Evolutionary conservation across 352 stramenopile genomes (phyloP).

Genomic region (Globisporangium viniferum): DNA sequence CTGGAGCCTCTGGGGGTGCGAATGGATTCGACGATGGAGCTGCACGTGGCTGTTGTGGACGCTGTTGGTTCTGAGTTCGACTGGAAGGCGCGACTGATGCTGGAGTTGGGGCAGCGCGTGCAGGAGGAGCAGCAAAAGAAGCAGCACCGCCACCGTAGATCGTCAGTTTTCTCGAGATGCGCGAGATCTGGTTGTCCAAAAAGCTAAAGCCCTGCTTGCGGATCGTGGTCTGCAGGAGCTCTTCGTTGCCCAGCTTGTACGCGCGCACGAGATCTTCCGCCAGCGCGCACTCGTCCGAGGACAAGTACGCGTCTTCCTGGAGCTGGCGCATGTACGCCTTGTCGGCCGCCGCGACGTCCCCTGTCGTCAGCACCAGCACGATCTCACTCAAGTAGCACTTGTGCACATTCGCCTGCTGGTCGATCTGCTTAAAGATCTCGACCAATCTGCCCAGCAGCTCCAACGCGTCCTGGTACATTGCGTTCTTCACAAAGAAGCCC

Average conservation of each 20-base stretch:
- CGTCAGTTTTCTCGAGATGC: conserved; percentile 63
- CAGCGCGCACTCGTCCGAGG: conserved; percentile 71
- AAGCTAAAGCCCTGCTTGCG: conserved; percentile 75
- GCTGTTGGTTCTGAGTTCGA: conserved; percentile 1
- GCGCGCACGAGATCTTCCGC: conserved; percentile 73
- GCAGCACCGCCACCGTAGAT: conserved; percentile 36
- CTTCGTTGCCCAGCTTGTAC: conserved; percentile 78
- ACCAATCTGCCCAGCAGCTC: conserved; percentile 52
- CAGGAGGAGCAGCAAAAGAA: neutral
- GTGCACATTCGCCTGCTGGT: conserved; percentile 65
- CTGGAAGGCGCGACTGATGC: neutral
- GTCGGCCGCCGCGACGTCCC: conserved; percentile 72
- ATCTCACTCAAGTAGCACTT: conserved; percentile 74
- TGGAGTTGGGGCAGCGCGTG: neutral
- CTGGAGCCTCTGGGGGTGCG: neutral
- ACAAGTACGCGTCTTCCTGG: conserved; percentile 72
- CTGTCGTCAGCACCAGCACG: conserved; percentile 50
- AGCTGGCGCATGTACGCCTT: conserved; percentile 73
- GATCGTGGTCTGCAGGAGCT: conserved; percentile 65
- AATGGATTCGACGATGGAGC: neutral
- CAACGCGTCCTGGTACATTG: conserved; percentile 39
- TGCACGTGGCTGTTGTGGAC: conserved; percentile 9
- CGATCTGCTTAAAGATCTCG: conserved; percentile 56
- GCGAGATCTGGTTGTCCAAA: conserved; percentile 75
- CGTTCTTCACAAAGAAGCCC: conserved; percentile 63